phyloP scores from a whole-genome alignment of 331 rosid genomes.

The Phaseolus coccineus region DNA sequence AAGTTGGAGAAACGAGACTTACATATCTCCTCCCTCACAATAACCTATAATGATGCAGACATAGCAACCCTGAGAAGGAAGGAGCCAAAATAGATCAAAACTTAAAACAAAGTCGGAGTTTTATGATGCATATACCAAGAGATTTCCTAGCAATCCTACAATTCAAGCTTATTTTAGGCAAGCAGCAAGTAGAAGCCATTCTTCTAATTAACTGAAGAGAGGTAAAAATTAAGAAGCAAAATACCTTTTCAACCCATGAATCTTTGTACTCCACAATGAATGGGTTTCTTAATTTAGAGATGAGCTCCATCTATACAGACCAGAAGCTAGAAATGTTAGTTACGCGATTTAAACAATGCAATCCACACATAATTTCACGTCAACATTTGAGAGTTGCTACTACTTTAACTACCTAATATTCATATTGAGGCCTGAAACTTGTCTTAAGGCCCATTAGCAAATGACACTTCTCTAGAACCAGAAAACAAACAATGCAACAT shows the following conservation, averaged over 20 bases:
- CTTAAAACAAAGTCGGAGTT: conserved; percentile 1
- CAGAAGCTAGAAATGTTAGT: conserved; percentile 28
- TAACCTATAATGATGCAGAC: conserved; percentile 95
- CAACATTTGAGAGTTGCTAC: conserved; percentile 21
- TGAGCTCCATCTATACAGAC: conserved; percentile 88
- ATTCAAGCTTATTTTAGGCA: conserved; percentile 33
- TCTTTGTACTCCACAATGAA: conserved; percentile 99
- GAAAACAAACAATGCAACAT: conserved; percentile 8
- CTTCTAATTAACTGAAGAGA: conserved; percentile 27
- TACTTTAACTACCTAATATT: conserved; percentile 25
- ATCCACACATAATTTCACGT: conserved; percentile 32
- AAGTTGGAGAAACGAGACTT: conserved; percentile 45
- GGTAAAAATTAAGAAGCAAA: conserved; percentile 23
- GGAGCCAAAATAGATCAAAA: conserved; percentile 36
- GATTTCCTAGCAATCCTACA: conserved; percentile 32
- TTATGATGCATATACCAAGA: conserved; percentile 7
- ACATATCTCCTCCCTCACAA: conserved; percentile 99
- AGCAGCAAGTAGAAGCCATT: conserved; percentile 29
- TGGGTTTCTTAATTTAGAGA: conserved; percentile 84
- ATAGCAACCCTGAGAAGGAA: conserved; percentile 86
- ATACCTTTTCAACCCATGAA: conserved; percentile 99
- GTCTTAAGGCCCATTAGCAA: conserved; percentile 8
- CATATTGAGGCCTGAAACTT: conserved; percentile 19
- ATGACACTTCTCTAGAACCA: conserved; percentile 38
- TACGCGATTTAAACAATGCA: conserved; percentile 23